These are phyloP conservation scores for Melaleuca alternifolia DNA, from an alignment of 345 rosid genomes.

Conservation along the genomic window DNA sequence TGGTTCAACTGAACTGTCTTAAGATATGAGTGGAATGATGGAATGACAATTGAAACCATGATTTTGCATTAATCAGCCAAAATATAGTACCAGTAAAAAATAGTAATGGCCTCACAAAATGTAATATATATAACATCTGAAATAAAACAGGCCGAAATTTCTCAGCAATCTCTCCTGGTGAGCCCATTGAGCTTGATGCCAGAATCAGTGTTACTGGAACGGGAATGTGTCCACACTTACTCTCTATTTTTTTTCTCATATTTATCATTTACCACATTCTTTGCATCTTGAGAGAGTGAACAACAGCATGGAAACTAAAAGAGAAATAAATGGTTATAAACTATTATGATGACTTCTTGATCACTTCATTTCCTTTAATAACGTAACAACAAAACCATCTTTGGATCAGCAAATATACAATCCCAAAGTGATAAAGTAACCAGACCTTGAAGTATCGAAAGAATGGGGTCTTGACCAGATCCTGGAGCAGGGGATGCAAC, in stretches of 20 bases:
- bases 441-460: conserved; percentile 85
- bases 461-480: conserved; percentile 74
- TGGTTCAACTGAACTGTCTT: not conserved
- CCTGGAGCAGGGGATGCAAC: conserved; percentile 69
- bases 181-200: not conserved
- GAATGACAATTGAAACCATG: not conserved
- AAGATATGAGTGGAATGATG: not conserved
- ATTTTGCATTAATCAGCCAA: not conserved
- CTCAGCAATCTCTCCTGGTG: not conserved
- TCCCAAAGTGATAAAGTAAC: not conserved
- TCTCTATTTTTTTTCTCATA: not conserved
- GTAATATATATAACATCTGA: not conserved
- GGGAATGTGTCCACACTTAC: not conserved
- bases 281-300: not conserved
- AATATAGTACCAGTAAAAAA: not conserved
- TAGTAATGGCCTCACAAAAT: not conserved
- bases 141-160: not conserved
- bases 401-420: not conserved
- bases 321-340: not conserved
- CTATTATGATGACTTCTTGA: not conserved
- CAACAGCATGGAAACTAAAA: not conserved
- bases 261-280: not conserved
- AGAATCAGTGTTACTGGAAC: not conserved
- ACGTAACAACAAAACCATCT: not conserved
- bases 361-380: not conserved